Evolutionary conservation across 2,329 filamentous ascomycete genomes (phyloP).

Genomic region (Penicillium sp.): DNA sequence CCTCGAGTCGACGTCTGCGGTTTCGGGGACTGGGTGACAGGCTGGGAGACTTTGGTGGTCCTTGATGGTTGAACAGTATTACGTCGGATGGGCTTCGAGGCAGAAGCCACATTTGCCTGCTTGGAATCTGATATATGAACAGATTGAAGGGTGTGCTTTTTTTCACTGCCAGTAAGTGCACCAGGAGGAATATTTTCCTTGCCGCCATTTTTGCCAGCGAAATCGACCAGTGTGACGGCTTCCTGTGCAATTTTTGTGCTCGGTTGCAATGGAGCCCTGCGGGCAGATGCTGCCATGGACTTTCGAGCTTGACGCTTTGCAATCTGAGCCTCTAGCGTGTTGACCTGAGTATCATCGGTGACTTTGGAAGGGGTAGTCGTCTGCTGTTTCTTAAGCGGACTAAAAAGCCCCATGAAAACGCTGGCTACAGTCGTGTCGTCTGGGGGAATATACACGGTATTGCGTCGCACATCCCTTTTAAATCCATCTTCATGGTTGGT

Average conservation of each 20-base stretch:
- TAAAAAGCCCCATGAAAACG: conserved; percentile 50
- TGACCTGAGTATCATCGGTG: conserved; percentile 30
- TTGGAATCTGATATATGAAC: neutral
- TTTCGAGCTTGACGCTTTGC: conserved; percentile 36
- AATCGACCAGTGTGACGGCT: conserved; percentile 46
- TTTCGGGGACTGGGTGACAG: conserved; percentile 1
- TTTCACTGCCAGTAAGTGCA: conserved; percentile 21
- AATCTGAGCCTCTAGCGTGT: conserved; percentile 40
- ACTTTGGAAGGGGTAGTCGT: conserved; percentile 3
- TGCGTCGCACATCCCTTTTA: conserved; percentile 39
- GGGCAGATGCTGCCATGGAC: conserved; percentile 22
- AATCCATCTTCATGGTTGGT: conserved; percentile 19
- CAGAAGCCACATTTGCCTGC: conserved; percentile 5
- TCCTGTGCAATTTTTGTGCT: conserved; percentile 47
- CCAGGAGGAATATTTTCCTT: conserved; percentile 68
- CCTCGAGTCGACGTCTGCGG: conserved; percentile 2
- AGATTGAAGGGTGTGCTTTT: conserved; percentile 9
- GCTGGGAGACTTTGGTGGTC: conserved; percentile 19
- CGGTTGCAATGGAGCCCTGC: conserved; percentile 54
- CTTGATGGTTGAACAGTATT: conserved; percentile 23
- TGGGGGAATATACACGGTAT: conserved; percentile 48
- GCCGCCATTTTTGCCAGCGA: conserved; percentile 59
- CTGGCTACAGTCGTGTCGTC: conserved; percentile 48
- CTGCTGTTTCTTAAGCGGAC: conserved; percentile 39
- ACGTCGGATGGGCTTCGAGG: conserved; percentile 15